These are phyloP conservation scores for Trichomonascaceae sp. DNA, from an alignment of 1,139 yeast genomes.

Conservation along the genomic window DNA sequence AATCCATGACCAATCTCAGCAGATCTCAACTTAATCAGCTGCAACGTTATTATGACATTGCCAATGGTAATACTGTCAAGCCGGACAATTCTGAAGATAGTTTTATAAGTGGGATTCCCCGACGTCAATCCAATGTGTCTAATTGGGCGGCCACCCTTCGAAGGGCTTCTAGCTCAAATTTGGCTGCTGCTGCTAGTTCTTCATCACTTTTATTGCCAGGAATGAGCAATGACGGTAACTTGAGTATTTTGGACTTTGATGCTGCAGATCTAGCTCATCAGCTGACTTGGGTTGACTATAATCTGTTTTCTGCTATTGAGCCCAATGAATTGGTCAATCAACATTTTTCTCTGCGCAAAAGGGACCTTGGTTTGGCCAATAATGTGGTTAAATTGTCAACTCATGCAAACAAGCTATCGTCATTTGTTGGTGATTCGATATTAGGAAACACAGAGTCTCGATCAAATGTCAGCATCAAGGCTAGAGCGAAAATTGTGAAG, in stretches of 20 bases:
- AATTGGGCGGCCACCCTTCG: conserved; percentile 9
- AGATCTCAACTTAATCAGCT: conserved; percentile 4
- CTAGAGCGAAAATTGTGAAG: conserved; percentile 56
- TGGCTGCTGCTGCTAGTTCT: conserved; percentile 7
- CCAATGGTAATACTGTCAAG: neutral
- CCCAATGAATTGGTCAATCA: conserved; percentile 72
- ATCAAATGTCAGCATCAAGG: conserved; percentile 38
- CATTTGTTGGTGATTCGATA: conserved; percentile 76
- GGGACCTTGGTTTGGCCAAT: conserved; percentile 58
- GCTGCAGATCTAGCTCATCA: conserved; percentile 82
- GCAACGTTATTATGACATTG: conserved; percentile 3
- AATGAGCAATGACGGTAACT: neutral
- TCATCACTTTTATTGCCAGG: conserved; percentile 5
- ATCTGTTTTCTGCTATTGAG: conserved; percentile 58
- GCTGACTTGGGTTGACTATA: conserved; percentile 71
- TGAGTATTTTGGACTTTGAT: conserved; percentile 55
- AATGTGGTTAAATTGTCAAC: conserved; percentile 62
- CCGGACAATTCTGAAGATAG: neutral
- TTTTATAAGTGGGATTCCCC: neutral
- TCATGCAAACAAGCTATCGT: conserved; percentile 74
- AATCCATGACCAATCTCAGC: conserved; percentile 1
- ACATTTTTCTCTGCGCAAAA: conserved; percentile 61
- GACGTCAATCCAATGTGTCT: conserved; percentile 2
- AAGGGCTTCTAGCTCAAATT: conserved; percentile 3
- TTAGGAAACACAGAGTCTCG: conserved; percentile 18